Conservation (phyloP, 345 rosid genomes). For the Arabidopsis suecica region DNA sequence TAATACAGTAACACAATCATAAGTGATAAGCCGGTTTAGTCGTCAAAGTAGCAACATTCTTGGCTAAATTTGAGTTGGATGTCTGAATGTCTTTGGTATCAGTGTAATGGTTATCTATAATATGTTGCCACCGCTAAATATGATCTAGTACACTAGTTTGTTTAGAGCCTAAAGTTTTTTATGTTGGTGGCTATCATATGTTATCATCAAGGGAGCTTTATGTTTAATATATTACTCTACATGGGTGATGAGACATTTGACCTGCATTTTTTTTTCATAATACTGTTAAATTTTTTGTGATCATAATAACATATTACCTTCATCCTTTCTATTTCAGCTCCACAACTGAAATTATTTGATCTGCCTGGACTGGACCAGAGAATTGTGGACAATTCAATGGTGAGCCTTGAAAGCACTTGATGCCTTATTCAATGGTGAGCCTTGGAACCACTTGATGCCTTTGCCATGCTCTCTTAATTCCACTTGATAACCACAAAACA, state of each 20-base stretch:
- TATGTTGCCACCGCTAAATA: not conserved
- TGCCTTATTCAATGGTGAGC: not conserved
- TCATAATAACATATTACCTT: not conserved
- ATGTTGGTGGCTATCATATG: not conserved
- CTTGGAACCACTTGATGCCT: not conserved
- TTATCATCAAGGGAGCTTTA: not conserved
- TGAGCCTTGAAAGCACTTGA: not conserved
- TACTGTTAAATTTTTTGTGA: not conserved
- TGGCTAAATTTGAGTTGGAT: not conserved
- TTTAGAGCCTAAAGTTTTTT: not conserved
- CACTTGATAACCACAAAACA: not conserved
- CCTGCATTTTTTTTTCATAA: not conserved
- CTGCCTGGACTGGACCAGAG: constrained; percentile 3
- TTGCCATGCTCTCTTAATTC: not conserved
- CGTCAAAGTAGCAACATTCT: not conserved
- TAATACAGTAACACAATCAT: not conserved
- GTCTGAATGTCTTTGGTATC: not conserved
- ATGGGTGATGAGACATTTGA: not conserved
- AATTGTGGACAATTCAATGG: not conserved
- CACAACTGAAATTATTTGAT: not conserved
- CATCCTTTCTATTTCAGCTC: not conserved
- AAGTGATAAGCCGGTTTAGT: not conserved
- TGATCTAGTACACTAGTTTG: not conserved
- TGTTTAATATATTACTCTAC: not conserved
- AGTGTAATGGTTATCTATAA: not conserved